Evolutionary conservation across 495 filamentous ascomycete species (phyloP).

Genomic region (Friedmanniomyces simplex): DNA sequence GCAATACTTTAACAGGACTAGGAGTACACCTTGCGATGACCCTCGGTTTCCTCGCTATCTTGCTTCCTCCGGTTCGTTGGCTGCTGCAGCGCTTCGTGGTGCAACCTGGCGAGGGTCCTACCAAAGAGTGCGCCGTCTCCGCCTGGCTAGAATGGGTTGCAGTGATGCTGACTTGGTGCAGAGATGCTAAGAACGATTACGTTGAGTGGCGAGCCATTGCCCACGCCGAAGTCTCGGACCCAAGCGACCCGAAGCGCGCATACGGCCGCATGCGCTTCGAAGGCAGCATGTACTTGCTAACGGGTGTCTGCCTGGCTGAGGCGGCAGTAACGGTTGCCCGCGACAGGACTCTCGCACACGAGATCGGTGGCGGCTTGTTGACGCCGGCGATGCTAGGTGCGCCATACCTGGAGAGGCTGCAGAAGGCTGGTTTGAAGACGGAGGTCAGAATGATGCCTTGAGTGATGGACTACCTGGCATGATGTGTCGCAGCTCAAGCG

Average conservation of each 20-base stretch:
- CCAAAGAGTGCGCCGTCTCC: slow-evolving; percentile 38
- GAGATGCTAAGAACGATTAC: slow-evolving; percentile 23
- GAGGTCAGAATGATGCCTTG: slow-evolving; percentile 31
- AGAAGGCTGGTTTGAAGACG: slow-evolving; percentile 51
- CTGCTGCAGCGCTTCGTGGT: slow-evolving; percentile 44
- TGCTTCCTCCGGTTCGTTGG: slow-evolving; percentile 45
- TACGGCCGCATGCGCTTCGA: slow-evolving; percentile 48
- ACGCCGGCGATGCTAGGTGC: slow-evolving; percentile 80
- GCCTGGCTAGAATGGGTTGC: not conserved
- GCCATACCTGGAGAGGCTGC: slow-evolving; percentile 59
- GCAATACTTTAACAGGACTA: slow-evolving; percentile 48
- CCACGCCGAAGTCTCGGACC: slow-evolving; percentile 34
- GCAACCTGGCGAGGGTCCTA: slow-evolving; percentile 59
- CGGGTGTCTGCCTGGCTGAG: slow-evolving; percentile 55
- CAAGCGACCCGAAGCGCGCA: slow-evolving; percentile 37
- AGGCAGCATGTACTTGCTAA: slow-evolving; percentile 59
- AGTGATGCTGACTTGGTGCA: not conserved
- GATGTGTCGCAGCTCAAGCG: not conserved
- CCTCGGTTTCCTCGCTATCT: slow-evolving; percentile 42
- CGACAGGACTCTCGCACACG: slow-evolving; percentile 46
- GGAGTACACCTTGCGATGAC: slow-evolving; percentile 47
- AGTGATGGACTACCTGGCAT: not conserved
- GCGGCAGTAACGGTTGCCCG: slow-evolving; percentile 62
- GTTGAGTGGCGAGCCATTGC: slow-evolving; percentile 61
- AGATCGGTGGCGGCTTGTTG: slow-evolving; percentile 58